Evolutionary conservation across 257 asterid species (phyloP).

Genomic region (Solanum ahanhuiri): DNA sequence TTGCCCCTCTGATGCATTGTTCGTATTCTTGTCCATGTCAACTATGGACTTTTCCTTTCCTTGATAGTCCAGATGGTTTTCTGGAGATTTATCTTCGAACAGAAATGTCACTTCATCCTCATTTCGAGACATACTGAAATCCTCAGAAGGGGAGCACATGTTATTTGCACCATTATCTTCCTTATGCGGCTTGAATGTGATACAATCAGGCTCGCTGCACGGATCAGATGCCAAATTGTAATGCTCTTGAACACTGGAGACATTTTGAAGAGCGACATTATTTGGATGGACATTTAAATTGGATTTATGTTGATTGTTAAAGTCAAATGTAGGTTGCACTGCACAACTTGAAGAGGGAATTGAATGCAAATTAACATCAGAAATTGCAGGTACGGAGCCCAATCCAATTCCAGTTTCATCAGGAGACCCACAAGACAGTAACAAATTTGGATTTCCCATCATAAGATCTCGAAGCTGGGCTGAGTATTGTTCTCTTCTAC

Average conservation of each 20-base stretch:
- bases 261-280: slow-evolving; percentile 7
- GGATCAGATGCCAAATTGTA: slow-evolving; percentile 15
- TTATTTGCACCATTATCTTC: slow-evolving; percentile 10
- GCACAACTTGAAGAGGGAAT: slow-evolving; percentile 15
- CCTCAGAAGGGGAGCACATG: slow-evolving; percentile 17
- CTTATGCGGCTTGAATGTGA: slow-evolving; percentile 18
- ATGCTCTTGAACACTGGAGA: slow-evolving; percentile 2
- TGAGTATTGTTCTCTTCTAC: slow-evolving; percentile 35
- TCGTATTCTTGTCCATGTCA: slow-evolving; percentile 11
- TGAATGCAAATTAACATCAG: slow-evolving; percentile 13
- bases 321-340: slow-evolving; percentile 13
- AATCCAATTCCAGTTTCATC: slow-evolving; percentile 14
- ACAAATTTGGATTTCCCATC: slow-evolving; percentile 35
- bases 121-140: slow-evolving; percentile 14
- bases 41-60: slow-evolving; percentile 1
- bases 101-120: slow-evolving; percentile 17
- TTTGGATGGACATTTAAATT: slow-evolving; percentile 11
- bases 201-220: slow-evolving; percentile 17
- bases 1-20: slow-evolving; percentile 11
- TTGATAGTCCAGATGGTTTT: slow-evolving; percentile 10
- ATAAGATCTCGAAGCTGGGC: slow-evolving; percentile 33
- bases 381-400: slow-evolving; percentile 1
- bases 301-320: slow-evolving; percentile 2
- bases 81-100: slow-evolving; percentile 6
- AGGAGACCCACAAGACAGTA: slow-evolving; percentile 12